Percentiles rank a stretch among this genome's conserved stretches.
Evolutionary conservation across 192 early-diverging fungal species (phyloP).

Genomic region (Lunasporangiospora selenospora): DNA sequence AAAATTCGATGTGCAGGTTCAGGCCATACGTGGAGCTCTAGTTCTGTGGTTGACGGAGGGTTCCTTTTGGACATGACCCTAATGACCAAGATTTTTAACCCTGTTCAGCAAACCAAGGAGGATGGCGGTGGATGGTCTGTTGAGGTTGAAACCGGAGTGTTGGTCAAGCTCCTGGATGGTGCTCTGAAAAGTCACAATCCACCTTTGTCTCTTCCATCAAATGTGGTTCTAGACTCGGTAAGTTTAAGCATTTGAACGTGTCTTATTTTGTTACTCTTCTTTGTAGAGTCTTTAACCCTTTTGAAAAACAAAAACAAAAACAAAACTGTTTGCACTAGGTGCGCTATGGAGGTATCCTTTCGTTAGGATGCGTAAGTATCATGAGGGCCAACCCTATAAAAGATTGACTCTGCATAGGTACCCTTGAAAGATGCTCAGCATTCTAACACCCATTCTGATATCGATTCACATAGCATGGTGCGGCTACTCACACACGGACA

Average conservation of each 20-base stretch:
- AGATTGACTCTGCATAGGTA: no score
- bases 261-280: neutral
- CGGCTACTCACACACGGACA: constrained; percentile 17
- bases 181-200: constrained; percentile 29
- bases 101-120: constrained; percentile 3
- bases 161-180: constrained; percentile 23
- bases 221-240: constrained; percentile 14
- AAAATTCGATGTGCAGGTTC: constrained; percentile 36
- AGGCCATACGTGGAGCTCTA: constrained; percentile 33
- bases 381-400: no score
- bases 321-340: neutral
- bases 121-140: constrained; percentile 18
- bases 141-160: constrained; percentile 30
- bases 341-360: constrained; percentile 16
- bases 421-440: no score
- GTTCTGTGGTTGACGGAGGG: constrained; percentile 8
- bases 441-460: no score
- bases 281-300: neutral
- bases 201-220: constrained; percentile 34
- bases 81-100: constrained; percentile 6
- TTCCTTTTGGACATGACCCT: constrained; percentile 28
- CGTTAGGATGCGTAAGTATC: constrained; percentile 20
- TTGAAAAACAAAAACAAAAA: neutral
- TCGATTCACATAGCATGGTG: constrained; percentile 44
- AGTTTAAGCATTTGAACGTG: neutral